Base-by-base conservation (phyloP, 768 basidiomycete species). In the Pleurotus giganteus region DNA sequence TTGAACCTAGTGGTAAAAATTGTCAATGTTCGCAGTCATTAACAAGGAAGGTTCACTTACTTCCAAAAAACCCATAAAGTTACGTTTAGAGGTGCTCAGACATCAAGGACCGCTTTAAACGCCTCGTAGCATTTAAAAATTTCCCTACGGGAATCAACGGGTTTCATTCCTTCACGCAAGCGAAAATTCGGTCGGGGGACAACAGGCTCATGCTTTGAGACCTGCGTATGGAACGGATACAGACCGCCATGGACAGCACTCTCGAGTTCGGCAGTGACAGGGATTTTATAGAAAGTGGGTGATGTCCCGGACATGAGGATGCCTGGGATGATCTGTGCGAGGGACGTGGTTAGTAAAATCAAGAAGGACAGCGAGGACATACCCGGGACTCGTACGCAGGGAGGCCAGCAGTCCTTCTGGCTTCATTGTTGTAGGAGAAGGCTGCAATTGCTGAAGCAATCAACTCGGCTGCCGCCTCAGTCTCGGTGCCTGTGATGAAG, bases 401-500 rank as follows among this genome's bases (percentile, higher is more conserved):
- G n/a, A n/a, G n/a, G n/a, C n/a, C n/a, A n/a, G n/a, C n/a, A n/a
- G n/a, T n/a, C n/a, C n/a, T n/a, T n/a, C n/a, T n/a, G n/a, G n/a
- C n/a, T n/a, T n/a, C n/a, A n/a, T 61, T 59, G 47, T 62, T 61
- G n/a, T 13, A 31, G 23, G 57, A 47, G 56, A 62, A 59, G 23
- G 61, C 56, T 4, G 63, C 64, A 53, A 65, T 64, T 4, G 64
- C 61, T 44, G 58, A 53, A 15, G 63, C 61, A 47, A 65, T 56
- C 26, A 64, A 55, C 49, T 60, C 59, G 17, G 63, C 46, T 32
- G 45, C 15, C 19, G 63, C 43, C n/a, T n/a, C n/a, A n/a, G n/a
- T n/a, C n/a, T n/a, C n/a, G 47, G 63, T 56, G 15, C 23, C 43
- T 26, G 17, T 13, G 29, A 57, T 47, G 34, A 63, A 60, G 27